Evolutionary conservation across 2,329 filamentous ascomycete genomes (phyloP).

Genomic region (Sarocladium brachiariae): DNA sequence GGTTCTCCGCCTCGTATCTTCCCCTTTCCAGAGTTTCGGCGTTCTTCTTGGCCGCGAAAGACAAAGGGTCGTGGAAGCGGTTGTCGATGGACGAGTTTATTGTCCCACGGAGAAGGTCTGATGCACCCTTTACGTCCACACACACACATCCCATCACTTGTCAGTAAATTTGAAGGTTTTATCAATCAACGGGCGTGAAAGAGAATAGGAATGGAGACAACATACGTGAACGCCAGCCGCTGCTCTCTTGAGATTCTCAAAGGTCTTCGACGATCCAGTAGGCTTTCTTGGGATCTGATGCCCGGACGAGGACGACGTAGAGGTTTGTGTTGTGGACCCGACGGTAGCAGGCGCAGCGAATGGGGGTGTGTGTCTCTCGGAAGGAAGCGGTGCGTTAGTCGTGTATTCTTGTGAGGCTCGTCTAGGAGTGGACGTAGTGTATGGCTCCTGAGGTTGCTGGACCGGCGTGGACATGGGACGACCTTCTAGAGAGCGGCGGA

Average conservation of each 20-base stretch:
- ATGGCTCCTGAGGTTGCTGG: conserved; percentile 6
- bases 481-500: background rate
- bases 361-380: background rate
- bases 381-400: background rate
- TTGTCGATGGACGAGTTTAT: conserved; percentile 10
- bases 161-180: too few relatives aligned
- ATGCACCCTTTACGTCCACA: too few relatives aligned
- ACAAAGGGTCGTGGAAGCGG: background rate
- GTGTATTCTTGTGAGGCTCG: background rate
- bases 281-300: conserved; percentile 1
- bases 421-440: background rate
- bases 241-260: conserved; percentile 7
- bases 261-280: background rate
- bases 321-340: background rate
- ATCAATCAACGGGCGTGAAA: too few relatives aligned
- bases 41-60: conserved; percentile 1
- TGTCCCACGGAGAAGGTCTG: conserved; percentile 5
- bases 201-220: too few relatives aligned
- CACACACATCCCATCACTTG: too few relatives aligned
- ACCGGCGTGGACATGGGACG: background rate
- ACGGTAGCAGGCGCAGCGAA: background rate
- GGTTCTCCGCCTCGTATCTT: conserved; percentile 6
- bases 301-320: background rate
- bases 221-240: conserved; percentile 7
- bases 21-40: background rate